A percentile compares a stretch with the other conserved stretches of the same genome.
Evolutionary conservation across 495 filamentous ascomycete genomes (phyloP).

Genomic region (Penicillium roqueforti): DNA sequence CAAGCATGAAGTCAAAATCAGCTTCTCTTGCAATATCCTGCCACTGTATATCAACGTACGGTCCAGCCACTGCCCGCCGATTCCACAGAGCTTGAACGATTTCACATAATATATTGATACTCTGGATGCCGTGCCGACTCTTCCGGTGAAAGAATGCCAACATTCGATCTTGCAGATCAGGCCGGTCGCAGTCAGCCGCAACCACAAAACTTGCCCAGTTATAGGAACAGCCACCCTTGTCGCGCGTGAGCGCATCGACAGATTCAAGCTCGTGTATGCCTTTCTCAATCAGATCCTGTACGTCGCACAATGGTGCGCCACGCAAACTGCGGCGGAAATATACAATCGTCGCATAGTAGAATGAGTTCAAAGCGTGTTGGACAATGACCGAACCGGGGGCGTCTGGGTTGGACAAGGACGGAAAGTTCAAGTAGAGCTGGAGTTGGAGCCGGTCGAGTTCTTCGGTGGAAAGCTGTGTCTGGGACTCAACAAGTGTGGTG

Average conservation of each 20-base stretch:
- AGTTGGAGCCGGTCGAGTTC: constrained; percentile 22
- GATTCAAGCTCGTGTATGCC: constrained; percentile 24
- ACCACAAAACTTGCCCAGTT: constrained; percentile 29
- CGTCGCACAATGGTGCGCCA: constrained; percentile 9
- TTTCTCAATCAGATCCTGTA: constrained; percentile 27
- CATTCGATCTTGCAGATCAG: constrained; percentile 22
- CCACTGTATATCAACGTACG: constrained; percentile 21
- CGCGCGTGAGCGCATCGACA: constrained; percentile 14
- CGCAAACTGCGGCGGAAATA: constrained; percentile 25
- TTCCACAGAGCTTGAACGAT: constrained; percentile 23
- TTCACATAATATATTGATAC: constrained; percentile 20
- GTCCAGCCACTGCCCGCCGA: constrained; percentile 11
- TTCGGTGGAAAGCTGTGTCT: neutral
- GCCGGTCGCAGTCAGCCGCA: constrained; percentile 25
- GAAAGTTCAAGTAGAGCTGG: constrained; percentile 24
- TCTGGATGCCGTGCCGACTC: constrained; percentile 23
- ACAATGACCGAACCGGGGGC: constrained; percentile 15
- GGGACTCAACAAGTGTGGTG: constrained; percentile 14
- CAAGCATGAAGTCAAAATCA: constrained; percentile 29
- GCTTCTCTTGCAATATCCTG: constrained; percentile 26
- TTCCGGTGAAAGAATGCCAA: constrained; percentile 20
- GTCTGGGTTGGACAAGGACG: constrained; percentile 8
- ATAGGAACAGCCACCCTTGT: constrained; percentile 23
- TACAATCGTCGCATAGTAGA: constrained; percentile 27
- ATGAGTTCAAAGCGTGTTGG: constrained; percentile 26